Conservation (phyloP, 768 basidiomycete species). For the Exidia glandulosa region DNA sequence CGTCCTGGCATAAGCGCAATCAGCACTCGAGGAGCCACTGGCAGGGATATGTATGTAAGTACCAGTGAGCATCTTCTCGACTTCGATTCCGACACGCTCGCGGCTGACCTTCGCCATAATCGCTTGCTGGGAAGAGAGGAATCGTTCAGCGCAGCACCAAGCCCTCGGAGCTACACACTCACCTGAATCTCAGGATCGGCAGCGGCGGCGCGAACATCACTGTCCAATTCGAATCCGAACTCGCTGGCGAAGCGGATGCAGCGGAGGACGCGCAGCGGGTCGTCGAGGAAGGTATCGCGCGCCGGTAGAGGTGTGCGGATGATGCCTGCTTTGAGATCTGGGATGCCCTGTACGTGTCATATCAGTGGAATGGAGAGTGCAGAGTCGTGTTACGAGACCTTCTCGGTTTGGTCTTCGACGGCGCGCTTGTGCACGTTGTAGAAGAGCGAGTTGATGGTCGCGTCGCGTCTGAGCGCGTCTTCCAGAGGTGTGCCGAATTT, state of each 20-base stretch:
- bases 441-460: conserved; percentile 92
- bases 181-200: conserved; percentile 57
- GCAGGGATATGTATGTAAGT: not conserved
- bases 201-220: conserved; percentile 53
- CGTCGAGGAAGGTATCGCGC: conserved; percentile 80
- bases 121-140: conserved; percentile 35
- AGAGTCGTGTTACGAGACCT: conserved; percentile 30
- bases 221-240: conserved; percentile 70
- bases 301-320: conserved; percentile 87
- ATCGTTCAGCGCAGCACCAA: too few relatives aligned
- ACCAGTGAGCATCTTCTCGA: conserved; percentile 93
- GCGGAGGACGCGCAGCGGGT: conserved; percentile 82
- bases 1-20: conserved; percentile 42
- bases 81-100: conserved; percentile 84
- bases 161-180: too few relatives aligned
- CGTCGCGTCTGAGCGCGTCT: conserved; percentile 84
- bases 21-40: conserved; percentile 1
- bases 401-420: conserved; percentile 81
- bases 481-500: conserved; percentile 83
- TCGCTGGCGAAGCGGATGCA: conserved; percentile 87
- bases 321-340: conserved; percentile 64
- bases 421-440: conserved; percentile 82
- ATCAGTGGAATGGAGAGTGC: conserved; percentile 3
- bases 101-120: conserved; percentile 72
- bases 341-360: conserved; percentile 51